Evolutionary conservation across 768 basidiomycete species (phyloP).

Genomic region (Psilocybe azurescens): DNA sequence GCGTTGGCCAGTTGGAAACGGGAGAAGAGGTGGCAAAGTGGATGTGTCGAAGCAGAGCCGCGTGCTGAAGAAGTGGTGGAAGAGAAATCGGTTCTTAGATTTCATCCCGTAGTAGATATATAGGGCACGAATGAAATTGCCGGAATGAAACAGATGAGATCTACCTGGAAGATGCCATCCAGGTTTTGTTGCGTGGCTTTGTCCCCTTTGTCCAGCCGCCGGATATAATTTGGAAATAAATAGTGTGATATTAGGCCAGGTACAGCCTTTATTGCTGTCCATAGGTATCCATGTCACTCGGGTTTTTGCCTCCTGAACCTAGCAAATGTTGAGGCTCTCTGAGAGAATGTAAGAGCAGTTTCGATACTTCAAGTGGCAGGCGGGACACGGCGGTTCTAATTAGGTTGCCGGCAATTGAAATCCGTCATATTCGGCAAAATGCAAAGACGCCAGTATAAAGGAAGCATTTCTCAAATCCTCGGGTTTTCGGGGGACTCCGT

Average conservation of each 20-base stretch:
- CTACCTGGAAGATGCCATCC: constrained; percentile 18
- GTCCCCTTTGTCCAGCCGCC: constrained; percentile 21
- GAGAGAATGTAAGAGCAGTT: not conserved
- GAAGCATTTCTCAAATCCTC: not conserved
- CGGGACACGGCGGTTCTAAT: constrained; percentile 17
- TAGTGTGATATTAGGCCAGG: constrained; percentile 2
- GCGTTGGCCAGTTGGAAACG: not conserved
- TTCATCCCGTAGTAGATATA: constrained; percentile 29
- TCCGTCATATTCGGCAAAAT: constrained; percentile 21
- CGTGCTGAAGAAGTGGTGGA: constrained; percentile 22
- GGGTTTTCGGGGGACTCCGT: constrained; percentile 12
- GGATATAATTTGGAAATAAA: constrained; percentile 16
- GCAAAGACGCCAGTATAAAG: constrained; percentile 11
- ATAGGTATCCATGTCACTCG: not conserved
- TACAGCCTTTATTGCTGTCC: not conserved
- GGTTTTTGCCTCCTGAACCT: not conserved
- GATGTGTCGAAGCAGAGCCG: constrained; percentile 14
- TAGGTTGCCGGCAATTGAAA: constrained; percentile 22
- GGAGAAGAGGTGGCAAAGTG: not conserved
- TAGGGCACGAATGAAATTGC: constrained; percentile 28
- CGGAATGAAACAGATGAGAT: constrained; percentile 31
- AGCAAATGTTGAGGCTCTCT: not conserved
- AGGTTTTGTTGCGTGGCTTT: constrained; percentile 19
- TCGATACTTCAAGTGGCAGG: no score
- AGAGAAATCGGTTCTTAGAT: constrained; percentile 27